Percentiles rank a stretch among this genome's conserved stretches.
Evolutionary conservation across 2,329 filamentous ascomycete species (phyloP).

Genomic region (Alternaria arborescens): DNA sequence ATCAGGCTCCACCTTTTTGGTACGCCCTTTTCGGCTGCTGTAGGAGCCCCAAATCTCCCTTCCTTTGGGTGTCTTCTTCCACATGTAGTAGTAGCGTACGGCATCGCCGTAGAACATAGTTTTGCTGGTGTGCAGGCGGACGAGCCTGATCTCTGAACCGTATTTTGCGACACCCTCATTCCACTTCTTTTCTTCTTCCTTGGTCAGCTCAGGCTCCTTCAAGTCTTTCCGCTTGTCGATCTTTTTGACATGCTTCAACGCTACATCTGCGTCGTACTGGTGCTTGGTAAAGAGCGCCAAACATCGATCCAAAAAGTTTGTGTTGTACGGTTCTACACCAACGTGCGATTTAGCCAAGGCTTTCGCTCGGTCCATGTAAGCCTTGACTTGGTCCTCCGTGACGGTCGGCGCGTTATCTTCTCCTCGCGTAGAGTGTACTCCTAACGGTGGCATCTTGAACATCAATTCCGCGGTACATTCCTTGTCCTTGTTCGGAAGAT

Average conservation of each 20-base stretch:
- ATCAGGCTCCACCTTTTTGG: conserved; percentile 69
- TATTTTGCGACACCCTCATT: conserved; percentile 90
- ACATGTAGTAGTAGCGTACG: conserved; percentile 94
- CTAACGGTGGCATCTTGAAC: conserved; percentile 75
- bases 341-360: conserved; percentile 67
- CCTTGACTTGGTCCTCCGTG: conserved; percentile 70
- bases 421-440: conserved; percentile 57
- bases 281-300: conserved; percentile 75
- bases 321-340: conserved; percentile 77
- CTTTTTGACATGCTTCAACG: conserved; percentile 73
- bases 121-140: conserved; percentile 82
- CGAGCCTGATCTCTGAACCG: conserved; percentile 85
- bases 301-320: conserved; percentile 88
- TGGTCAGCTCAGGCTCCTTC: conserved; percentile 82
- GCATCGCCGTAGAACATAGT: conserved; percentile 80
- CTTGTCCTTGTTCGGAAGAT: conserved; percentile 75
- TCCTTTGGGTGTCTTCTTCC: conserved; percentile 92
- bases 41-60: conserved; percentile 90
- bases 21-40: conserved; percentile 87
- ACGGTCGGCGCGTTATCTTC: conserved; percentile 54
- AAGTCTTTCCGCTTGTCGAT: conserved; percentile 74
- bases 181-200: conserved; percentile 85
- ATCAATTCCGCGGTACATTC: conserved; percentile 77
- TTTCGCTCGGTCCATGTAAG: conserved; percentile 78
- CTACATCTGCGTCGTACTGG: conserved; percentile 74